Evolutionary conservation across 495 filamentous ascomycete genomes (phyloP), one percentile per base, ranked within the genome.

Genomic region (Lophium mytilinum): DNA sequence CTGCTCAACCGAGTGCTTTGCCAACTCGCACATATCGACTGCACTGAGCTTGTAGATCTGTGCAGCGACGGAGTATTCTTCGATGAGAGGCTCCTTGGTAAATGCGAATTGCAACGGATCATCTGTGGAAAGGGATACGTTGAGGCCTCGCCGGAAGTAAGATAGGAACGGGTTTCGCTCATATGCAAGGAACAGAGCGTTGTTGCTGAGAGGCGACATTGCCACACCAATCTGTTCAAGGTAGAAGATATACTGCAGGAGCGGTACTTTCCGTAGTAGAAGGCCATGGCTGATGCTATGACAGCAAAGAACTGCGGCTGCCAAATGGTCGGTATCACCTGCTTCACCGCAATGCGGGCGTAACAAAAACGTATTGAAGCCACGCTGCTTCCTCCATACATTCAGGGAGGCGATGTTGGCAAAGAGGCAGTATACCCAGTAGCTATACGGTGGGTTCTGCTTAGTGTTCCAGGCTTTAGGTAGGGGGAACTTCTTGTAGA

Each of bases 141-240:
- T 97, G 49, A 98, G 72, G 1, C 93, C 93, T 37, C 91, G 83
- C 66, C 86, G 88, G 73, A 97, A 97, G 71, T 97, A 98, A 67
- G 85, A 87, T 52, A 90, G 79, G 71, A 94, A 97, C 0, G 93
- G 93, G 66, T 98, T 98, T 55, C 95, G 84, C 69, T 98, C 93
- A 68, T 98, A 98, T 17, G 93, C 91, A 39, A 98, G 76, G 73
- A 98, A 98, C 33, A 98, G 72, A 0, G 93, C 93, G 64, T 98
- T 98, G 76, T 98, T 98, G 68, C 89, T 95, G 34, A 98, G 82
- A 24, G 93, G 93, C 9, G 93, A 97, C 93, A 98, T 98, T 53
- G 93, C 93, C 66, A 98, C 93, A 53, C 93, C 93, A 59, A 98
- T 96, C 66, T 95, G 90, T 64, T 98, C 90, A 19, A 98, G 82